Evolutionary conservation across 305 asterid species (phyloP).

Genomic region (Lippia alba): DNA sequence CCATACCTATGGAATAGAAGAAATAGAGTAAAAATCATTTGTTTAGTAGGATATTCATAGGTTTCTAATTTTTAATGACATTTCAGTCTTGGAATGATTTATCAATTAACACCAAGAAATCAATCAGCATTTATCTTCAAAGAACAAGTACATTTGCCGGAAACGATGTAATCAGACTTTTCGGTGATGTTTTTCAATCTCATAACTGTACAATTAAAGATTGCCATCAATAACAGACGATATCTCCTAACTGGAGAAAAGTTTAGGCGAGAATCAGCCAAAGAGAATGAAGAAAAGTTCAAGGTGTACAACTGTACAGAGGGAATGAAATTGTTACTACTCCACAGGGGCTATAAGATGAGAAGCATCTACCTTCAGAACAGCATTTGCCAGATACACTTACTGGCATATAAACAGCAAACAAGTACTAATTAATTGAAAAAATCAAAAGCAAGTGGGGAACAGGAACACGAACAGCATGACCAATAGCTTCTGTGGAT

Average conservation of each 20-base stretch:
- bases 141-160: slow-evolving; percentile 23
- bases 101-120: slow-evolving; percentile 1
- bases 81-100: slow-evolving; percentile 9
- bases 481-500: not conserved
- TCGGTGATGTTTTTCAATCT: slow-evolving; percentile 13
- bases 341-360: not conserved
- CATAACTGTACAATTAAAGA: not conserved
- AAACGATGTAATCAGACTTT: slow-evolving; percentile 11
- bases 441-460: not conserved
- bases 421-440: not conserved
- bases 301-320: not conserved
- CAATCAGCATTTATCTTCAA: not conserved
- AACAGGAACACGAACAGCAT: slow-evolving; percentile 13
- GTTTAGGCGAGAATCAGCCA: not conserved
- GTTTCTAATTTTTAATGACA: slow-evolving; percentile 28
- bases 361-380: not conserved
- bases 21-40: slow-evolving; percentile 22
- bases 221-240: not conserved
- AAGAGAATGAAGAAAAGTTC: not conserved
- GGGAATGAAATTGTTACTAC: not conserved
- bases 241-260: slow-evolving; percentile 3
- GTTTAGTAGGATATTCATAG: slow-evolving; percentile 22
- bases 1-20: slow-evolving; percentile 71
- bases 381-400: slow-evolving; percentile 16
- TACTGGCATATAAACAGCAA: slow-evolving; percentile 18